Conservation (phyloP, 2,329 filamentous ascomycete species). For the Fusarium acutatum region DNA sequence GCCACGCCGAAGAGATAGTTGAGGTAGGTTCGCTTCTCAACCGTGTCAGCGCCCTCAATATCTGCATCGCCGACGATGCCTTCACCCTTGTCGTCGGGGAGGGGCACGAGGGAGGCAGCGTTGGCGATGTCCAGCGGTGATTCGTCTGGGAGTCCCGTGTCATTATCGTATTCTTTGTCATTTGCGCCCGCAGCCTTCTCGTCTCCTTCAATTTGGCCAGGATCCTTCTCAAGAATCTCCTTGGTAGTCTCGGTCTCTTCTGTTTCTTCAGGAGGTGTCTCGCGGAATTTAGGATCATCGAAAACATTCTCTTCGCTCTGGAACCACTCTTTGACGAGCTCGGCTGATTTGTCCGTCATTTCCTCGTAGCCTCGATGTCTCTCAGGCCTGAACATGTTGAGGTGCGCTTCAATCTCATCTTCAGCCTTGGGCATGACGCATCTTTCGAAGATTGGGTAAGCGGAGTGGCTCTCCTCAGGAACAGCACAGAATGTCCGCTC, state of each 20-base stretch:
- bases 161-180: neutral
- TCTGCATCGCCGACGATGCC: slow-evolving; percentile 43
- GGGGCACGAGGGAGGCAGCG: slow-evolving; percentile 58
- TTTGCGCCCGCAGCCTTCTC: neutral
- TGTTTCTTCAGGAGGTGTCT: slow-evolving; percentile 49
- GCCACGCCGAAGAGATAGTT: slow-evolving; percentile 60
- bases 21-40: slow-evolving; percentile 54
- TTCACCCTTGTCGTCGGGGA: slow-evolving; percentile 53
- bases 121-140: slow-evolving; percentile 63
- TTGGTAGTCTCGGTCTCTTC: slow-evolving; percentile 41
- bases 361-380: slow-evolving; percentile 71
- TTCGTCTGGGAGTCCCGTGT: slow-evolving; percentile 41
- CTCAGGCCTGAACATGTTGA: slow-evolving; percentile 69
- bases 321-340: slow-evolving; percentile 67
- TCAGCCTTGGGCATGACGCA: slow-evolving; percentile 69
- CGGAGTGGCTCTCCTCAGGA: slow-evolving; percentile 59
- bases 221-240: slow-evolving; percentile 34
- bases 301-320: slow-evolving; percentile 54
- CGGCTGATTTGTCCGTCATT: slow-evolving; percentile 68
- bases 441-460: slow-evolving; percentile 57
- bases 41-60: slow-evolving; percentile 46
- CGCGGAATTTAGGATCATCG: slow-evolving; percentile 57
- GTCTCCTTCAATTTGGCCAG: slow-evolving; percentile 18
- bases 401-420: slow-evolving; percentile 79
- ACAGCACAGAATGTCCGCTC: slow-evolving; percentile 84